Conservation (phyloP, 306 rosid genomes). For the Sesbania bispinosa region DNA sequence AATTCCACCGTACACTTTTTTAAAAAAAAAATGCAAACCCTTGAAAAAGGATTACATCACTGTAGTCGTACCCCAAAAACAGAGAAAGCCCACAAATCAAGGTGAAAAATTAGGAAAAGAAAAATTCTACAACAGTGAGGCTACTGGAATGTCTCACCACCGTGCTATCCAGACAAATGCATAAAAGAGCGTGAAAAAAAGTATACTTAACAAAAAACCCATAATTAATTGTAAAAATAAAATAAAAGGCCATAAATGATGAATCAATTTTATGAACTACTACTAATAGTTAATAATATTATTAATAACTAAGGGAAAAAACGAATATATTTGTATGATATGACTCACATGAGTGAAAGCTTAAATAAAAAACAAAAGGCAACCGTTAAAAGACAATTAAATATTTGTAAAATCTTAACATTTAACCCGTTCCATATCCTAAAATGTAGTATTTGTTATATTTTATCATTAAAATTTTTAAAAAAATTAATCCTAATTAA, state of each 20-base stretch:
- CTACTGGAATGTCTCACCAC: slow-evolving; percentile 26
- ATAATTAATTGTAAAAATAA: neutral
- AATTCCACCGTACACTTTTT: neutral
- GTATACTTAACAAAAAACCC: slow-evolving; percentile 2
- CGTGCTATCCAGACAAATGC: slow-evolving; percentile 4
- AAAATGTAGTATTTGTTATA: too few species aligned
- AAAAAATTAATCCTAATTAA: too few species aligned
- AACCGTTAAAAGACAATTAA: too few species aligned
- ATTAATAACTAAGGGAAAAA: too few species aligned
- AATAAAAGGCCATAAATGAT: neutral
- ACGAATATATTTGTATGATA: too few species aligned
- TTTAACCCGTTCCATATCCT: too few species aligned
- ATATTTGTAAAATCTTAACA: too few species aligned
- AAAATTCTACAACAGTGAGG: neutral
- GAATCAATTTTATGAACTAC: too few species aligned
- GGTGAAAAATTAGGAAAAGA: neutral
- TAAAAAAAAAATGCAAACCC: neutral
- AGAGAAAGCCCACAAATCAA: neutral
- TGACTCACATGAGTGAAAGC: too few species aligned
- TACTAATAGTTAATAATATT: too few species aligned
- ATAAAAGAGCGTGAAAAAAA: slow-evolving; percentile 27
- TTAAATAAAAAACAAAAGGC: too few species aligned
- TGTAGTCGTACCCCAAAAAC: neutral
- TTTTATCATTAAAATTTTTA: too few species aligned
- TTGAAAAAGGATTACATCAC: neutral